Percentiles rank a stretch among this genome's conserved stretches.
These are phyloP conservation scores for Phyllachora maydis DNA, from an alignment of 2,329 filamentous ascomycete species.

Conservation along the genomic window DNA sequence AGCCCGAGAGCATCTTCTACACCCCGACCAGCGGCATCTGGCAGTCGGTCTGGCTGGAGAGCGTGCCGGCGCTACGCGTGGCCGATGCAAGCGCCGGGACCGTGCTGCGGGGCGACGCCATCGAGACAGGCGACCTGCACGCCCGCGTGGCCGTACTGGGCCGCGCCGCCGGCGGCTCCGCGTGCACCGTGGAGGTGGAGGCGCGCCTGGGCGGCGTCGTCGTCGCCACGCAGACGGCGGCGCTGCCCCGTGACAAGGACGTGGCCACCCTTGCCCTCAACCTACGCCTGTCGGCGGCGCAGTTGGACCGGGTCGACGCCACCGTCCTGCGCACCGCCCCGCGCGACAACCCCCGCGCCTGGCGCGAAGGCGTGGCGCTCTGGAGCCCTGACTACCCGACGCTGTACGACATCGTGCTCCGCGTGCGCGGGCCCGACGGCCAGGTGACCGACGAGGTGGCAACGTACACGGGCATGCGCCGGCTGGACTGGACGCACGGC, in stretches of 20 bases:
- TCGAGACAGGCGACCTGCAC: conserved; percentile 26
- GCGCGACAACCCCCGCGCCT: conserved; percentile 17
- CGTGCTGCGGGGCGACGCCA: conserved; percentile 30
- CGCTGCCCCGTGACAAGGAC: conserved; percentile 26
- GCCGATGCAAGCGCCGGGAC: conserved; percentile 37
- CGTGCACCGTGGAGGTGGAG: conserved; percentile 29
- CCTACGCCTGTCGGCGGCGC: conserved; percentile 18
- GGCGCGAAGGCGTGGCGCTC: conserved; percentile 28
- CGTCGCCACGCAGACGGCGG: conserved; percentile 21
- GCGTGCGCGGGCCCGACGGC: conserved; percentile 21
- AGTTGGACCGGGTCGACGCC: background rate
- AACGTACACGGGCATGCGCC: conserved; percentile 40
- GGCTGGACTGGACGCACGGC: conserved; percentile 33
- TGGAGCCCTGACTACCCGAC: conserved; percentile 38
- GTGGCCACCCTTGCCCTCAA: conserved; percentile 22
- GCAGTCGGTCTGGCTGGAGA: conserved; percentile 36
- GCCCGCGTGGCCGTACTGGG: conserved; percentile 27
- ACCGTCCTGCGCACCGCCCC: conserved; percentile 2
- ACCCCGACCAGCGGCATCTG: conserved; percentile 35
- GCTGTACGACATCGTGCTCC: conserved; percentile 32
- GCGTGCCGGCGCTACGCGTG: conserved; percentile 27
- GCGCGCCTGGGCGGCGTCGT: conserved; percentile 24
- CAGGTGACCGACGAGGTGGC: conserved; percentile 30
- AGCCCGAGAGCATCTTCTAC: conserved; percentile 39
- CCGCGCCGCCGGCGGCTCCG: conserved; percentile 20